phyloP scores from a whole-genome alignment of 169 alveolate species.

The Plasmodium knowlesi region DNA sequence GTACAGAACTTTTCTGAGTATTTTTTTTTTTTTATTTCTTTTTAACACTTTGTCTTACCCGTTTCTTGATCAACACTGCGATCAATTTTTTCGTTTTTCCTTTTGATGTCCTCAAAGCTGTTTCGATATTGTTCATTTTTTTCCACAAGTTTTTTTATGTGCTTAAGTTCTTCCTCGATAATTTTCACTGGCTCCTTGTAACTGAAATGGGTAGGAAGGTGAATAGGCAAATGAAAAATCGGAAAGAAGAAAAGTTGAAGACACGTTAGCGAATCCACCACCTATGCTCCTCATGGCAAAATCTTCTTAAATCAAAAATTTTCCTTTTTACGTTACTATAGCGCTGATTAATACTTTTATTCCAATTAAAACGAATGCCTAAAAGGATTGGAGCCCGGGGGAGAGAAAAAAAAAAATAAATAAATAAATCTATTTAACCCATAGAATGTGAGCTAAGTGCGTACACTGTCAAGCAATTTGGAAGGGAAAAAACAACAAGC shows the following conservation, averaged over 20 bases:
- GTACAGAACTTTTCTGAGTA: background rate
- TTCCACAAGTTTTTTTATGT: constrained; percentile 46
- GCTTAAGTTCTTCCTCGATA: constrained; percentile 57
- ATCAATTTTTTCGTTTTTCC: background rate
- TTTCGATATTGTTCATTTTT: constrained; percentile 5
- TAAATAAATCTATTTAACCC: background rate
- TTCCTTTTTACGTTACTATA: constrained; percentile 41
- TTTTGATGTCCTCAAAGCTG: constrained; percentile 1
- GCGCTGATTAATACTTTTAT: constrained; percentile 43
- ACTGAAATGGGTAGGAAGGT: background rate
- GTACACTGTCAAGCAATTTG: background rate
- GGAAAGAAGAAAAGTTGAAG: background rate
- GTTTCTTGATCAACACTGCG: constrained; percentile 54
- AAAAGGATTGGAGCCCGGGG: background rate
- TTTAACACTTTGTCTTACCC: background rate
- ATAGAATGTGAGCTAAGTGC: background rate
- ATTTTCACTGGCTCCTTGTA: constrained; percentile 59
- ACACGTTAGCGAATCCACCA: background rate
- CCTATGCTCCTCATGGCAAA: background rate
- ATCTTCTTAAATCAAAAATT: background rate
- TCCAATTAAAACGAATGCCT: constrained; percentile 19
- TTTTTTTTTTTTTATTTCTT: constrained; percentile 33
- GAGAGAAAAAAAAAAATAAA: background rate
- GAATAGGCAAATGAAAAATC: background rate
- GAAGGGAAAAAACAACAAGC: background rate